Conservation (phyloP, 2,329 filamentous ascomycete species). For the Pseudogymnoascus sp. region DNA sequence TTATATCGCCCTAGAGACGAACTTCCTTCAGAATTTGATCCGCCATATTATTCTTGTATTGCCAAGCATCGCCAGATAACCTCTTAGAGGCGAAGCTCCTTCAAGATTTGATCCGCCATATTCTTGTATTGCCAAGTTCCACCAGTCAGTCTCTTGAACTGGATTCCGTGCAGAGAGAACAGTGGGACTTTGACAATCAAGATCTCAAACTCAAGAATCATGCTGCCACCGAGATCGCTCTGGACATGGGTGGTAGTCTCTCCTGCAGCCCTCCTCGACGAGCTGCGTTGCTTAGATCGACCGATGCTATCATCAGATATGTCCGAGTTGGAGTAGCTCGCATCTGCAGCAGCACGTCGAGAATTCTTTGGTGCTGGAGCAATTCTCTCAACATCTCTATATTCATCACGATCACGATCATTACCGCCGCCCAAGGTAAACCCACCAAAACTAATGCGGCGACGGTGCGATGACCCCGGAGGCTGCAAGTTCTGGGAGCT, state of each 20-base stretch:
- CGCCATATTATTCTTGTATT: slow-evolving; percentile 96
- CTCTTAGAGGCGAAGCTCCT: slow-evolving; percentile 88
- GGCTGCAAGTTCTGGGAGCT: slow-evolving; percentile 36
- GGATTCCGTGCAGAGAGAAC: slow-evolving; percentile 85
- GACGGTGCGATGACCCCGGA: slow-evolving; percentile 48
- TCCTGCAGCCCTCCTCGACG: slow-evolving; percentile 56
- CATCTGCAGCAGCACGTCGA: slow-evolving; percentile 44
- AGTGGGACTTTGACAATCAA: slow-evolving; percentile 96
- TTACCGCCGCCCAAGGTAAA: slow-evolving; percentile 45
- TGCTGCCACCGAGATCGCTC: slow-evolving; percentile 74
- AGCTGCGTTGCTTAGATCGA: slow-evolving; percentile 40
- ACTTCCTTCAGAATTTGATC: slow-evolving; percentile 83
- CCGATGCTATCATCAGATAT: slow-evolving; percentile 68
- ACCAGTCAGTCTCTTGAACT: slow-evolving; percentile 93
- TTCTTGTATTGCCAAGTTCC: slow-evolving; percentile 99
- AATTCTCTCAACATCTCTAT: slow-evolving; percentile 49
- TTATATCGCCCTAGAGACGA: slow-evolving; percentile 93
- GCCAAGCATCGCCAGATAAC: slow-evolving; percentile 89
- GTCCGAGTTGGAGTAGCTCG: slow-evolving; percentile 80
- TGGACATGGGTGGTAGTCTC: slow-evolving; percentile 91
- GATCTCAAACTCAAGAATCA: slow-evolving; percentile 87
- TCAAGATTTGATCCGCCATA: slow-evolving; percentile 92
- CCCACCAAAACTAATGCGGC: slow-evolving; percentile 78
- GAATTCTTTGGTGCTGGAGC: slow-evolving; percentile 40
- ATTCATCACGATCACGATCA: slow-evolving; percentile 62